These are phyloP conservation scores for Nemophila menziesii DNA, from an alignment of 257 asterid genomes.

Conservation along the genomic window DNA sequence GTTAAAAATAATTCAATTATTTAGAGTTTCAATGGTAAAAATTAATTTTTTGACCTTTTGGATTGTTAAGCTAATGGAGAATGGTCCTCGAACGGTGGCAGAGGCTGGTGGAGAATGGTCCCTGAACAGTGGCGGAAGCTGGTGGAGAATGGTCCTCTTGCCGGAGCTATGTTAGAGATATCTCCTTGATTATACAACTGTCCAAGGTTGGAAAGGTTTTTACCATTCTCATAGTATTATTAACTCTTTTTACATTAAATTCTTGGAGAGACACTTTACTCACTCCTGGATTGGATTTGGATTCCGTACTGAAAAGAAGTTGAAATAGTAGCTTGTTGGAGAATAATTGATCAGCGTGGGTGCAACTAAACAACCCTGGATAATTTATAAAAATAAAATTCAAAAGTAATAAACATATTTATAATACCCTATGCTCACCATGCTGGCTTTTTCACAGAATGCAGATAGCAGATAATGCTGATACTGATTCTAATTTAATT, in stretches of 20 bases:
- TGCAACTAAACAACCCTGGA: constrained; percentile 75
- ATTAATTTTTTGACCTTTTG: too few species aligned
- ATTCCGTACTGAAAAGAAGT: constrained; percentile 89
- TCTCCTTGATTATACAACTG: constrained; percentile 75
- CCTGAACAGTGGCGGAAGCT: too few species aligned
- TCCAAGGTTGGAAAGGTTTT: constrained; percentile 68
- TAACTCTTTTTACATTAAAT: not conserved
- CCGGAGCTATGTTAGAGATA: constrained; percentile 41
- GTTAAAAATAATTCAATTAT: too few species aligned
- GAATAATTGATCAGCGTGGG: constrained; percentile 89
- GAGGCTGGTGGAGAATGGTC: too few species aligned
- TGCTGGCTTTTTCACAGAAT: constrained; percentile 88
- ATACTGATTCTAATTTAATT: constrained; percentile 49
- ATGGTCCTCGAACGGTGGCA: too few species aligned
- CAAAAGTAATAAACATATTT: not conserved
- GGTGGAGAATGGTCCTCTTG: too few species aligned
- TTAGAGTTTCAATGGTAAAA: too few species aligned
- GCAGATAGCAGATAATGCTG: constrained; percentile 68
- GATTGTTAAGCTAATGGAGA: too few species aligned
- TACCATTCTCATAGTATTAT: constrained; percentile 3
- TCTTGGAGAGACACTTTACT: constrained; percentile 6
- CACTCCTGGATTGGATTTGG: constrained; percentile 45
- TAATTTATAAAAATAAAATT: not conserved
- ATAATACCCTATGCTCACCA: constrained; percentile 86
- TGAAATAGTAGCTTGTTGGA: constrained; percentile 85